Evolutionary conservation across 768 basidiomycete species (phyloP), one percentile per base, ranked within the genome.

Genomic region (Hericium erinaceus): DNA sequence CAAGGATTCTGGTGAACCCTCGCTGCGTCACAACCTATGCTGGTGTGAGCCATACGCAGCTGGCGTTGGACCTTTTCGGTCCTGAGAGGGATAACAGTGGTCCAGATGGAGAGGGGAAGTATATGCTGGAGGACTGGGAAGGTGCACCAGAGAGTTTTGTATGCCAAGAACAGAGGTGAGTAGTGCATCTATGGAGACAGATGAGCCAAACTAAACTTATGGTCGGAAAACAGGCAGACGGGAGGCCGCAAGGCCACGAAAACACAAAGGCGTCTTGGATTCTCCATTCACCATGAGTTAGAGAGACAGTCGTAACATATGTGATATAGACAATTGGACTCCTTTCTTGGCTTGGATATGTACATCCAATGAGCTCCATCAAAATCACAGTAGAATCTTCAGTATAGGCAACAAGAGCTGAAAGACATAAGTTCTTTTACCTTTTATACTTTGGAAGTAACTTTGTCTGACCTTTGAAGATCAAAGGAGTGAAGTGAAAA

Each of bases 1-100:
- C 94, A 4, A 78, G 94, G 55, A 97, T 99, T 64, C 70, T 99
- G 62, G 87, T 99, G 57, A 98, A 98, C 67, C 95, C 95, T 4
- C 83, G 95, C 15, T 98, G 95, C 69, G 90, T 95, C 54, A 98
- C 95, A 39, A 98, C 95, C 20, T 99, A 99, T 68, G 95, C 95
- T 0, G 97, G 95, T 3, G 95, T 98, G 4, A 91, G 87, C 61
- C 95, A 99, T 71, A 92, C 95, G 20, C 91, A 93, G 70, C 80
- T 99, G 39, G 95, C 95, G n/a, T 71, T 91, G 48, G 95, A 98
- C 70, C 72, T 99, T 64, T 98, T 98, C 65, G 95, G 95, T 0
- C 73, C 76, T 10, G 78, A 82, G 41, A 80, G 83, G n/a, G 84
- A 84, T 22, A 85, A 90, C 51, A 77, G 75, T 44, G 70, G 74